These are phyloP conservation scores for Kazachstania bromeliacearum DNA, from an alignment of 805 yeast genomes.

Conservation along the genomic window DNA sequence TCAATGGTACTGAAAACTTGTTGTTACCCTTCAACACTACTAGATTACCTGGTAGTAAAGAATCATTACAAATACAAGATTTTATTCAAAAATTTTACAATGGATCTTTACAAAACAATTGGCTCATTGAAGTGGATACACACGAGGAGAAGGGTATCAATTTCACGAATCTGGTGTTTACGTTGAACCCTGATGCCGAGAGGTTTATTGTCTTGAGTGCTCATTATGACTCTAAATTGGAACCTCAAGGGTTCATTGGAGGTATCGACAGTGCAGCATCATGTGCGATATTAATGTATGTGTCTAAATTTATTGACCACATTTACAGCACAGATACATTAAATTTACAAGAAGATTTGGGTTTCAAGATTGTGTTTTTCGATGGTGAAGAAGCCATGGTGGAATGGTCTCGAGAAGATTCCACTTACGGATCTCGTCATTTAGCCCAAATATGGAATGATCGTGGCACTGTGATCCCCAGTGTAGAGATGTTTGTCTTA, in stretches of 20 bases:
- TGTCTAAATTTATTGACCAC: conserved; percentile 29
- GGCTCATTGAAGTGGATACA: conserved; percentile 22
- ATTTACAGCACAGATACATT: conserved; percentile 5
- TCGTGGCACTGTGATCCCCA: conserved; percentile 17
- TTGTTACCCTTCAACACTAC: conserved; percentile 31
- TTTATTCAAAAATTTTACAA: conserved; percentile 32
- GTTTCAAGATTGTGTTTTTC: conserved; percentile 42
- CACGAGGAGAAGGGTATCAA: conserved; percentile 27
- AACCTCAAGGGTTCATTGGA: conserved; percentile 49
- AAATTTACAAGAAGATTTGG: conserved; percentile 11
- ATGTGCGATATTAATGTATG: conserved; percentile 41
- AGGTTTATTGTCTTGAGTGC: conserved; percentile 37
- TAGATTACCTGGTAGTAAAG: conserved; percentile 36
- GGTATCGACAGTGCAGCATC: conserved; percentile 54
- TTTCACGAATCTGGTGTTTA: conserved; percentile 33
- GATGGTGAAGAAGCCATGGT: conserved; percentile 57
- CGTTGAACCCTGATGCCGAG: conserved; percentile 16
- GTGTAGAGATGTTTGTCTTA: conserved; percentile 39
- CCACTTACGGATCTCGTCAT: conserved; percentile 47
- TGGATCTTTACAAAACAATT: conserved; percentile 15
- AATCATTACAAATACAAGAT: conserved; percentile 31
- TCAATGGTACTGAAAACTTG: conserved; percentile 7
- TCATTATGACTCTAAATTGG: conserved; percentile 41
- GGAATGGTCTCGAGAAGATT: conserved; percentile 43
- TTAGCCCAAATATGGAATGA: conserved; percentile 34